Percentiles rank a stretch among this genome's conserved stretches.
phyloP scores from a whole-genome alignment of 192 early-diverging fungal species.

The Thoreauomyces humboldtii region DNA sequence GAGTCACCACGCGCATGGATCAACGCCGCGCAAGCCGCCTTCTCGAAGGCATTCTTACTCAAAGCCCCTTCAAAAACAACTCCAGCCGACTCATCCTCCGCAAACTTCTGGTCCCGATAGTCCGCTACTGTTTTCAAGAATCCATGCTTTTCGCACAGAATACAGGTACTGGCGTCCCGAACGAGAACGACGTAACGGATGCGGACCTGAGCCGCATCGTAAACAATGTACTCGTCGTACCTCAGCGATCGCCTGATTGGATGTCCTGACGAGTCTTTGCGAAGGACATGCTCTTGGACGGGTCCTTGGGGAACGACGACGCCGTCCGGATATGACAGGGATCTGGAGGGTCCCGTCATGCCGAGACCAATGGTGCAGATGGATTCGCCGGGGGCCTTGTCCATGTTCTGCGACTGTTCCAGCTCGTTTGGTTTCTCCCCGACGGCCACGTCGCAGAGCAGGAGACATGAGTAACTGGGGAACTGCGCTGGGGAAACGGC shows the following conservation, averaged over 20 bases:
- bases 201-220: constrained; percentile 62
- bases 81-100: no score
- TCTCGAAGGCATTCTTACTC: neutral
- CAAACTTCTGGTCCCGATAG: no score
- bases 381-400: constrained; percentile 6
- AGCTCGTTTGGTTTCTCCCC: constrained; percentile 36
- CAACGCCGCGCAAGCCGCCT: neutral
- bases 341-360: neutral
- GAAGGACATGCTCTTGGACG: neutral
- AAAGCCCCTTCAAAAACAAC: no score
- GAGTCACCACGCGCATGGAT: neutral
- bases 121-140: neutral
- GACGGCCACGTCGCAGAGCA: constrained; percentile 74
- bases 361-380: constrained; percentile 34
- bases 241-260: constrained; percentile 23
- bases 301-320: constrained; percentile 25
- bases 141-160: constrained; percentile 16
- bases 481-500: no score
- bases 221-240: constrained; percentile 76
- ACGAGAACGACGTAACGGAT: constrained; percentile 58
- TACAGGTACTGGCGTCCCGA: constrained; percentile 18
- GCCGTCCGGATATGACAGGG: constrained; percentile 18
- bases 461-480: constrained; percentile 42
- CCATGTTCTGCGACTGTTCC: constrained; percentile 28
- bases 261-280: constrained; percentile 13